Evolutionary conservation across 1,284 basidiomycete species (phyloP), one percentile per base, ranked within the genome.

Genomic region (Boletus hoseneyae): DNA sequence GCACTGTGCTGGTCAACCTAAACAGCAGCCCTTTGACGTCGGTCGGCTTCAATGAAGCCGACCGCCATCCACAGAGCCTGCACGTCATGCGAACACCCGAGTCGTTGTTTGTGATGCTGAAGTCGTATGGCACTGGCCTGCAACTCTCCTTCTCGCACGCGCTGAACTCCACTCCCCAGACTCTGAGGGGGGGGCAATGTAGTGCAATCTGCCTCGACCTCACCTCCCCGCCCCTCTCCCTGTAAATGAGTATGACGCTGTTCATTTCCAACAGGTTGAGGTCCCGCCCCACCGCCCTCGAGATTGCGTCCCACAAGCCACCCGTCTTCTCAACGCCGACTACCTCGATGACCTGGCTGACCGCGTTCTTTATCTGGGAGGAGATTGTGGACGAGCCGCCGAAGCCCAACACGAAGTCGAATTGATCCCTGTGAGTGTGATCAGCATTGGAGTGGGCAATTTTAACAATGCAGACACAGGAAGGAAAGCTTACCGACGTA

Each of bases 321-420:
- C 7, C 30, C 0, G 16, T 36, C 8, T 46, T 46, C 15, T 51
- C 36, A 0, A 55, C 10, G 0, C 38, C 42, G 0, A 54, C 2
- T 11, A 15, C 33, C 12, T 46, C 27, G 1, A 55, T 37, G 1
- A 34, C n/a, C 6, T 47, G 33, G 8, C 19, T 27, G 6, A 54
- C 7, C 1, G 19, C 8, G 1, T 21, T 6, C 6, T 39, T 41
- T 2, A 45, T 12, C 3, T 50, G 27, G 4, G 3, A 35, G 0
- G 47, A 41, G 3, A 50, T 19, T 2, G 35, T 51, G 1, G 53
- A 45, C 1, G 42, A 41, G 3, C 53, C 47, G 0, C 30, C 30
- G 18, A 54, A 51, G 1, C 33, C 43, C 0, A 54, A 15, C 4
- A 54, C 34, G 7, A 54, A 33, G 27, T 54, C 53, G 12, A 54